Conservation (phyloP, 768 basidiomycete genomes). For the Termitomyces sp. region DNA sequence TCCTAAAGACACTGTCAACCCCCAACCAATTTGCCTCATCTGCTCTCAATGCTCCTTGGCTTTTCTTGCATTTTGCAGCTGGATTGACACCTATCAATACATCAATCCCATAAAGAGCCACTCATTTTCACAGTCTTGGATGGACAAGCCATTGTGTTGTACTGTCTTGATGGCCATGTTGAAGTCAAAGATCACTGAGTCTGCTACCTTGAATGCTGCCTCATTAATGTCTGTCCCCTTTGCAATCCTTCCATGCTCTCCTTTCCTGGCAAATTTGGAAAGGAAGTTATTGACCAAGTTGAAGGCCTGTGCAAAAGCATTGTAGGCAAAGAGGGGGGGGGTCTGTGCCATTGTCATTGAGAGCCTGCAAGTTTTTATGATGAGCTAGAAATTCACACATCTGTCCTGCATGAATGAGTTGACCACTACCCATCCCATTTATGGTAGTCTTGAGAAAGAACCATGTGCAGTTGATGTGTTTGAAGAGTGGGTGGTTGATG, state of each 20-base stretch:
- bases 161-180: neutral
- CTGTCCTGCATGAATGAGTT: neutral
- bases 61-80: neutral
- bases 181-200: neutral
- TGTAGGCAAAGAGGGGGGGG: neutral
- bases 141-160: neutral
- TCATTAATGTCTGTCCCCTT: neutral
- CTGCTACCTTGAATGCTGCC: neutral
- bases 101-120: neutral
- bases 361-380: neutral
- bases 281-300: neutral
- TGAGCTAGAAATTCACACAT: neutral
- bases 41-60: neutral
- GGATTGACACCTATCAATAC: neutral
- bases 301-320: neutral
- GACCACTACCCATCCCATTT: too few relatives aligned
- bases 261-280: neutral
- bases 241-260: neutral
- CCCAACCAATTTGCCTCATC: neutral
- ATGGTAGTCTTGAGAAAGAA: neutral
- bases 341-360: neutral
- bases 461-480: neutral
- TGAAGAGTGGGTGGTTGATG: neutral
- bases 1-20: neutral
- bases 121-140: neutral